Evolutionary conservation across 495 filamentous ascomycete species (phyloP), one percentile per base, ranked within the genome.

Genomic region (Viridothelium virens): DNA sequence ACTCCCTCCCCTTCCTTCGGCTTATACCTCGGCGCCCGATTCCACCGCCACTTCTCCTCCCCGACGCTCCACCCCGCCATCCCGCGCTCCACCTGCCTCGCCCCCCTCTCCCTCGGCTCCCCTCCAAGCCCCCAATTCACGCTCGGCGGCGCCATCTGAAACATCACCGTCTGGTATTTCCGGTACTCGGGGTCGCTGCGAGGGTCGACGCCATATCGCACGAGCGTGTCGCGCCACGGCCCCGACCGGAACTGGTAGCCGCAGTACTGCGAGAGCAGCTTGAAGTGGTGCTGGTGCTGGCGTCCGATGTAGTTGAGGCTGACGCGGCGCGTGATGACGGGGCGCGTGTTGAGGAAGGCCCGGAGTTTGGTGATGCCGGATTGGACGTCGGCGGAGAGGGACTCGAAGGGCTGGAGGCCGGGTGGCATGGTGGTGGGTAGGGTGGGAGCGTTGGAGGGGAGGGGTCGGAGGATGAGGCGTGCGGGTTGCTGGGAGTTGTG

Each of bases 241-340:
- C 94, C 94, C 5, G 87, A 88, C 61, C 85, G 85, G 81, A 96
- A 96, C 77, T 89, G 87, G 77, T 96, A 98, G 7, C 87, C 92
- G 1, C 89, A 85, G 69, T 95, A 91, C 66, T 87, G 87, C 39
- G 89, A 76, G 59, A 87, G 84, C 67, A 85, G 76, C 71, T 87
- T 85, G 34, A 91, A 79, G 11, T 83, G 71, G 68, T 84, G 81
- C 38, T 81, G 79, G 6, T 80, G 80, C 48, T 89, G 78, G 33
- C 68, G 67, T 11, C 69, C 68, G 50, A 87, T 69, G 25, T 81
- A 75, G 75, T 95, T 96, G 71, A 84, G 82, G 63, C 96, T 80
- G 2, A 85, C 87, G 62, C 91, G 85, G 0, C 91, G 86, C 2
- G 91, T 96, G 86, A 90, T 95, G 70, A 96, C 87, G 3, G 92